Conservation (phyloP, 2,329 filamentous ascomycete genomes). For the Fusarium sp. region DNA sequence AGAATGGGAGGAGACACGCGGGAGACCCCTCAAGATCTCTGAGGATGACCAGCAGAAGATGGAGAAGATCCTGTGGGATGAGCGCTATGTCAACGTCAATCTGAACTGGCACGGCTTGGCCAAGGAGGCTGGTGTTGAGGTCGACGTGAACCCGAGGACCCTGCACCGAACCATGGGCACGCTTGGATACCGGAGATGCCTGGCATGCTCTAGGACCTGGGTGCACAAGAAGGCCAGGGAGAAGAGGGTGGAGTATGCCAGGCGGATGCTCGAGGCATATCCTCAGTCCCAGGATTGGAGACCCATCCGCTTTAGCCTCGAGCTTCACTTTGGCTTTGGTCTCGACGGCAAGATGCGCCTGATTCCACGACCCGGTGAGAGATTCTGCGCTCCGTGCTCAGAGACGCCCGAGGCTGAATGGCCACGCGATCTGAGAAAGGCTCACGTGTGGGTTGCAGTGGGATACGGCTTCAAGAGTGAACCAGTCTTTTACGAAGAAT, state of each 20-base stretch:
- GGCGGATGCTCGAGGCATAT: conserved; percentile 46
- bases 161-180: conserved; percentile 52
- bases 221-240: conserved; percentile 47
- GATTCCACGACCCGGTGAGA: conserved; percentile 48
- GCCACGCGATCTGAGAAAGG: conserved; percentile 47
- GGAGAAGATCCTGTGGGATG: conserved; percentile 51
- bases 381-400: conserved; percentile 44
- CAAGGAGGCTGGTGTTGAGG: conserved; percentile 46
- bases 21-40: conserved; percentile 48
- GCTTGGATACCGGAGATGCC: conserved; percentile 48
- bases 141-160: conserved; percentile 48
- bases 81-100: conserved; percentile 44
- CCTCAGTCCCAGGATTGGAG: conserved; percentile 47
- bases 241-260: conserved; percentile 48
- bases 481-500: conserved; percentile 50
- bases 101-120: conserved; percentile 49
- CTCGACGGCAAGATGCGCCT: conserved; percentile 50
- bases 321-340: conserved; percentile 52
- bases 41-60: conserved; percentile 49
- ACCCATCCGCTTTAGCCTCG: conserved; percentile 48
- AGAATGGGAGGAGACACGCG: conserved; percentile 51
- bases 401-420: conserved; percentile 41
- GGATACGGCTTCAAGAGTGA: conserved; percentile 51
- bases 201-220: conserved; percentile 44
- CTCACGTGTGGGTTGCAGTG: conserved; percentile 49